Base-by-base conservation (phyloP, 2,329 filamentous ascomycete genomes). In the Lachnellula willkommii region DNA sequence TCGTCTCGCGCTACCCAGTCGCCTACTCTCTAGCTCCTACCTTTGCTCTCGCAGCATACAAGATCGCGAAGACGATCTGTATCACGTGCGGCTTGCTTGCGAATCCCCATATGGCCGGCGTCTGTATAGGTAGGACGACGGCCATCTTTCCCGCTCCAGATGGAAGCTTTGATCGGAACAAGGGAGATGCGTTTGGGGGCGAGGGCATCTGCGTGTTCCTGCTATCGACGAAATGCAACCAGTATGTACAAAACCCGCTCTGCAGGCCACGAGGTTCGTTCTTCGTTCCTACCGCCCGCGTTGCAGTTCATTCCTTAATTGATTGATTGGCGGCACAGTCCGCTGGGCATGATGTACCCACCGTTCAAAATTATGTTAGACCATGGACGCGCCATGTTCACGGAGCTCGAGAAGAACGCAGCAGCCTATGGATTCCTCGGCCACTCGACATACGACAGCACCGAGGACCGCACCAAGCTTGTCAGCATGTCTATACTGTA, bases 391-490 rank as follows among this genome's bases (percentile, higher is more conserved):
- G 57, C 52, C 8, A 76, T 81, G 72, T 61, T 70, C 28, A 48
- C 52, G 0, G 68, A 71, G 0, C 66, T 75, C 5, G 60, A 73
- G 2, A 53, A 63, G 5, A 67, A 74, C 3, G 68, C 72, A 3
- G 70, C 75, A 4, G 70, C 76, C 48, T 74, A 74, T 56, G 80
- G 79, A 4, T 73, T 80, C 57, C 66, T 82, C 2, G 73, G 75
- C 39, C 62, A 68, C 24, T 76, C 73, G 2, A 59, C 62, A 12
- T 82, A 75, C 71, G 69, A 68, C 2, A 70, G 57, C n/a, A 65
- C 67, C 12, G 70, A 74, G 24, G 69, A 72, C 36, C 58, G 60
- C 2, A 72, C 73, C 14, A 70, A 73, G 53, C 75, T 74, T 58
- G 73, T 75, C 7, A 15, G 68, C 20, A 59, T 79, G 57, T 62